Conservation (phyloP, 2,329 filamentous ascomycete genomes). For the Stachybotrys chlorohalonatus region DNA sequence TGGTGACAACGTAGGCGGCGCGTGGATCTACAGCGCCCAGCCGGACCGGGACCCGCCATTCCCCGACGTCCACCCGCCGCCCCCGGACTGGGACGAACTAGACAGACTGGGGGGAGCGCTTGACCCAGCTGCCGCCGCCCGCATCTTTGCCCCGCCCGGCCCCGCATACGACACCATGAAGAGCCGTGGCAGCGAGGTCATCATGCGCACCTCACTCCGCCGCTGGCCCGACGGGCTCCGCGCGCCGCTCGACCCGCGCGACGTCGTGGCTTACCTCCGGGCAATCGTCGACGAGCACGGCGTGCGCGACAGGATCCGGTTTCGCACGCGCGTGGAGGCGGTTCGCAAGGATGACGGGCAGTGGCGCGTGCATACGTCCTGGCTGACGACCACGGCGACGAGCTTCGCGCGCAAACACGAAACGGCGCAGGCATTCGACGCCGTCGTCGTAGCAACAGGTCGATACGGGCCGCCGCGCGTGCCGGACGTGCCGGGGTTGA, state of each 20-base stretch:
- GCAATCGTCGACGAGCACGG: not conserved
- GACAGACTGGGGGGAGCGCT: not conserved
- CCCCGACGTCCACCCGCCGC: not conserved
- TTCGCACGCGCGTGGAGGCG: constrained; percentile 24
- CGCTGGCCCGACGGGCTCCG: constrained; percentile 49
- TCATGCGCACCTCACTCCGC: constrained; percentile 32
- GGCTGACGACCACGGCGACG: constrained; percentile 29
- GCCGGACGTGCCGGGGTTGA: constrained; percentile 50
- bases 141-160: constrained; percentile 14
- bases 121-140: not conserved
- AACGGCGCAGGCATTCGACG: constrained; percentile 42
- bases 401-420: constrained; percentile 14
- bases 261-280: not conserved
- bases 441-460: constrained; percentile 56
- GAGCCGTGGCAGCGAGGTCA: constrained; percentile 55
- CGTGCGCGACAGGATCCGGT: not conserved
- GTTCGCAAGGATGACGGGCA: constrained; percentile 36
- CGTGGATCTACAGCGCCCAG: constrained; percentile 13
- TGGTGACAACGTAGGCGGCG: constrained; percentile 16
- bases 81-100: not conserved
- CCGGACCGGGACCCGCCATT: not conserved
- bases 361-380: constrained; percentile 32
- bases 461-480: constrained; percentile 58
- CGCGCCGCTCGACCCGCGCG: not conserved
- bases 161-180: constrained; percentile 53